Evolutionary conservation across 306 rosid genomes (phyloP), one percentile per base, ranked within the genome.

Genomic region (Ceratonia siliqua): DNA sequence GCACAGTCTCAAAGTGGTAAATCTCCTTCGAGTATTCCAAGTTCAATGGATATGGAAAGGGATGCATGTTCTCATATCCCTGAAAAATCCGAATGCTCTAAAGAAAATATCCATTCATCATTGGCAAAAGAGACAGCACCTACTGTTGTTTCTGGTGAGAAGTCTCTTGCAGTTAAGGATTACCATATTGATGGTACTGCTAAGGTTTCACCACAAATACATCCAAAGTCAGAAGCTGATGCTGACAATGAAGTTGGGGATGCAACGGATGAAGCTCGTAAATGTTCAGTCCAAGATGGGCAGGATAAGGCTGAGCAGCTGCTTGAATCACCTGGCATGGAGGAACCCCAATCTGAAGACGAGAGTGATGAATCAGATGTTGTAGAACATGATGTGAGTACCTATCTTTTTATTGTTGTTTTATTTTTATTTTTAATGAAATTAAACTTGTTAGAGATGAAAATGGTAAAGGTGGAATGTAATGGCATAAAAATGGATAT

Each of bases 381-480:
- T 50, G 82, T 91, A 43, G 98, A 91, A 80, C 96, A 91, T 35
- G 98, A 91, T 82, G 98, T 94, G 83, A 91, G 97, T 87, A 76
- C 33, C 43, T 50, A 56, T 57, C 38, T 73, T 42, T 53, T 20
- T 14, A 70, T 32, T 58, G 66, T 27, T 73, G 6, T 28, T 68
- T 68, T 36, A 12, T 15, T 62, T 72, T 38, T 14, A n/a, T 52
- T 5, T 39, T 78, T 71, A 49, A 25, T 38, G 18, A 41, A 83
- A 68, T 35, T 33, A 32, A 24, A 73, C 72, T 72, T 24, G 66
- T 2, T 59, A 49, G 11, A 43, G 63, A 58, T 59, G 59, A 28
- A 53, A 65, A 65, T 14, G 35, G 50, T 38, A 53, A 64, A 14
- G 25, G 75, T 57, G 24, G 58, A 68, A 48, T 50, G 52, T 67